Percentiles rank a stretch among this genome's conserved stretches.
phyloP scores from a whole-genome alignment of 2,329 filamentous ascomycete genomes.

The Fusarium avenaceum region DNA sequence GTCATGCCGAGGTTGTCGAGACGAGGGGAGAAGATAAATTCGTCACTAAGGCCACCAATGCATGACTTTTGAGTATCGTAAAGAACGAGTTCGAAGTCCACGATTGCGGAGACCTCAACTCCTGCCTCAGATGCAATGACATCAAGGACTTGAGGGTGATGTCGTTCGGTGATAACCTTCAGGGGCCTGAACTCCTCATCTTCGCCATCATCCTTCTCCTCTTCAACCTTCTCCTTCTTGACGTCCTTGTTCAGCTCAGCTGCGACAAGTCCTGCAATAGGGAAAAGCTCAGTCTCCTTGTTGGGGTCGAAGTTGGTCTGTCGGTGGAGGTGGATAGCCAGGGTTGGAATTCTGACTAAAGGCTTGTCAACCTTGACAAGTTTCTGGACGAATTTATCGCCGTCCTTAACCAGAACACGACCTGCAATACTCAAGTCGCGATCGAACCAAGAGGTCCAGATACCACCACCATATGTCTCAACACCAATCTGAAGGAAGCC shows the following conservation, averaged over 20 bases:
- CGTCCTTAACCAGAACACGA: constrained; percentile 82
- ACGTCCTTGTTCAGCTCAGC: constrained; percentile 87
- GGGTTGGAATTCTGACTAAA: constrained; percentile 89
- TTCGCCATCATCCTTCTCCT: constrained; percentile 54
- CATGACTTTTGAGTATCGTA: constrained; percentile 95
- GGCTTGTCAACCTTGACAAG: constrained; percentile 92
- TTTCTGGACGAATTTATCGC: constrained; percentile 81
- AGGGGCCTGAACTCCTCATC: constrained; percentile 78
- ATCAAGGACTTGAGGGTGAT: constrained; percentile 89
- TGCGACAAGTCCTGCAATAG: constrained; percentile 88
- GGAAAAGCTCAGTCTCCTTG: constrained; percentile 96
- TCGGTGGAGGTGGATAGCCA: constrained; percentile 94
- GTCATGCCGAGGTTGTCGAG: constrained; percentile 98
- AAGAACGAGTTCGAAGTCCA: constrained; percentile 97
- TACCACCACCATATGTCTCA: constrained; percentile 95
- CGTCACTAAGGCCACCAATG: constrained; percentile 89
- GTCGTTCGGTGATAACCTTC: constrained; percentile 81
- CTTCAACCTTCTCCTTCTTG: constrained; percentile 59
- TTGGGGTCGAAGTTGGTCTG: constrained; percentile 91
- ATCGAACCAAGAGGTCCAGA: constrained; percentile 99
- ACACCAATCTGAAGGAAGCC: constrained; percentile 96
- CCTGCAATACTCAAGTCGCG: constrained; percentile 92
- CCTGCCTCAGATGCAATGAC: constrained; percentile 85
- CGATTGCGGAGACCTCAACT: constrained; percentile 76
- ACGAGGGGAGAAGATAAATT: constrained; percentile 95